Evolutionary conservation across 1,139 yeast genomes (phyloP).

Genomic region (Pichia sp.): DNA sequence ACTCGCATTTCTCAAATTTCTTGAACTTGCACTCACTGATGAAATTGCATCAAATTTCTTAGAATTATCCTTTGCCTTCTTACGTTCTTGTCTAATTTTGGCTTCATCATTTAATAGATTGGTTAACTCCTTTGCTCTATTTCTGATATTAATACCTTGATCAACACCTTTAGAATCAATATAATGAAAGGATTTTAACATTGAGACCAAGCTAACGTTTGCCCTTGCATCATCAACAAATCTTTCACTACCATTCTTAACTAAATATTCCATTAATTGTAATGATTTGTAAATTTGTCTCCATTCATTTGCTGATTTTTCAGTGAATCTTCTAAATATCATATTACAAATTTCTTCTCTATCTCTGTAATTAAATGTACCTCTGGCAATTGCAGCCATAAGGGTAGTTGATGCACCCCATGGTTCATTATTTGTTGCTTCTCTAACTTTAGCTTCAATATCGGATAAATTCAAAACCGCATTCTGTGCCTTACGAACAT

Average conservation of each 20-base stretch:
- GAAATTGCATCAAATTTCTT: constrained; percentile 48
- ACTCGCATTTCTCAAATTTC: background rate
- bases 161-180: constrained; percentile 92
- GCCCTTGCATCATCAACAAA: constrained; percentile 92
- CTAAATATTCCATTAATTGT: constrained; percentile 82
- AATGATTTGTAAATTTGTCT: constrained; percentile 93
- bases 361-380: constrained; percentile 82
- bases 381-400: constrained; percentile 93
- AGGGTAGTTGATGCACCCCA: constrained; percentile 97
- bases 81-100: constrained; percentile 74
- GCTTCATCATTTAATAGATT: constrained; percentile 70
- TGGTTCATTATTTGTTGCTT: constrained; percentile 97
- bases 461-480: constrained; percentile 92
- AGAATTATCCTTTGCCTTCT: constrained; percentile 77
- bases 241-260: constrained; percentile 89
- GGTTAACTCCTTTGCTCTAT: constrained; percentile 73
- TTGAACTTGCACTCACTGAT: constrained; percentile 29
- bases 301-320: constrained; percentile 93
- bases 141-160: constrained; percentile 93
- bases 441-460: constrained; percentile 93
- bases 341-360: constrained; percentile 55
- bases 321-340: constrained; percentile 23
- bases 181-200: constrained; percentile 91
- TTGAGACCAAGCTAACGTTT: constrained; percentile 71
- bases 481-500: constrained; percentile 96